Conservation (phyloP, 306 rosid species). For the Gastrolobium villosum region DNA sequence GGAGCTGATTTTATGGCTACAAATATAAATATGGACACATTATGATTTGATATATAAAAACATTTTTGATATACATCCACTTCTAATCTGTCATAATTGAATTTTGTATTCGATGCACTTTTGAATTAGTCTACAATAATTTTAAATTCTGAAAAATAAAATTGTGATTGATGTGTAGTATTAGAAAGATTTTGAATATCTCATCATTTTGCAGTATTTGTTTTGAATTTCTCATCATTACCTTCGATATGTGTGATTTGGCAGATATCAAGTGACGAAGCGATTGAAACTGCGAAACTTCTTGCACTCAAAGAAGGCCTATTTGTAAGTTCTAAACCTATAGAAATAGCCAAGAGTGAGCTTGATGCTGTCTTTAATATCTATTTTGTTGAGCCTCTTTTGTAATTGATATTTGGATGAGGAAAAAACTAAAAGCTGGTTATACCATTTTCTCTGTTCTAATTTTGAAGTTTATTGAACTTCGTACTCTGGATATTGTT, state of each 20-base stretch:
- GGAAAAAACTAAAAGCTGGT: neutral
- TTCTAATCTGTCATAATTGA: constrained; percentile 5
- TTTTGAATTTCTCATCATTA: constrained; percentile 12
- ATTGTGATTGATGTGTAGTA: constrained; percentile 4
- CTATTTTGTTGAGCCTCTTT: constrained; percentile 8
- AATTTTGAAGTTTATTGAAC: constrained; percentile 18
- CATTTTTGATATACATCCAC: neutral
- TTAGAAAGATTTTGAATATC: constrained; percentile 7
- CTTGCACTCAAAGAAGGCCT: constrained; percentile 81
- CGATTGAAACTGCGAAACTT: constrained; percentile 79
- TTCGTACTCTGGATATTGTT: constrained; percentile 37
- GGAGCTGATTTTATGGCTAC: neutral
- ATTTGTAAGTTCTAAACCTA: constrained; percentile 68
- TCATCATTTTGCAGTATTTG: constrained; percentile 32
- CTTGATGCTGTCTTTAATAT: constrained; percentile 3
- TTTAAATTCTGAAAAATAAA: constrained; percentile 4
- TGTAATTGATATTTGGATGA: constrained; percentile 4
- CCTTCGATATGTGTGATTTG: constrained; percentile 38
- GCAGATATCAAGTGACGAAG: constrained; percentile 79
- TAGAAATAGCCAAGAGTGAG: constrained; percentile 2
- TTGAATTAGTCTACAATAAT: neutral
- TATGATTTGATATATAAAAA: neutral
- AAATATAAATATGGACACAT: neutral
- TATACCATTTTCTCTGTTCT: neutral
- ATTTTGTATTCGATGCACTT: constrained; percentile 12